Evolutionary conservation across 2,329 filamentous ascomycete genomes (phyloP), one percentile per base, ranked within the genome.

Genomic region (Neonectria hederae): DNA sequence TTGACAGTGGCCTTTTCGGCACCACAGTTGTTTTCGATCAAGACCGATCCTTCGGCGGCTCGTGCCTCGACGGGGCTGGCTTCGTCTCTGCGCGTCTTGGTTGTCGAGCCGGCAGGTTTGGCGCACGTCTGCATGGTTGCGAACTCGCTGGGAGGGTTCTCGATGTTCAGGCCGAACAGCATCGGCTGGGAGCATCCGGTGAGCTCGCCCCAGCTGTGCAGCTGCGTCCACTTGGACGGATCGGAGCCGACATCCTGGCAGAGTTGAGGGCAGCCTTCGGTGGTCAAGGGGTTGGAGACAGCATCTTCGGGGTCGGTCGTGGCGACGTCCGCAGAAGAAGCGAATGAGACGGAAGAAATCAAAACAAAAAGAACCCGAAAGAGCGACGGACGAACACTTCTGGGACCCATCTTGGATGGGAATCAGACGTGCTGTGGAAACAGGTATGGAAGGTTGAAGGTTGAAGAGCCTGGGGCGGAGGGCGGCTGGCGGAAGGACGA

Each of bases 51-150:
- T 53, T 62, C 61, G 0, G 63, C 63, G 11, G 67, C 69, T 21
- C 68, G 55, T 8, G 54, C 35, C 40, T 72, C 63, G 4, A 69
- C 60, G 35, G 14, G 46, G 4, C 52, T 67, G 2, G 24, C 53
- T 1, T 54, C 19, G 32, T 73, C 69, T 1, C 69, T 55, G 10
- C 24, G 65, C 0, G 62, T 67, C n/a, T 56, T 21, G 14, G 65
- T 64, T 2, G 64, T 54, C 9, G 66, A 45, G n/a, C 38, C 38
- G 38, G 38, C n/a, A 19, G n/a, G 38, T 26, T 59, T 65, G 9
- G 65, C 45, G 30, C 71, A 73, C 1, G 71, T 70, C 32, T 72
- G 70, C 24, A 73, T 55, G 7, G 71, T 73, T 17, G 69, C 70
- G 46, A 60, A 70, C n/a, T 69, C 70, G 51, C 64, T 70, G 17